Evolutionary conservation across 2,329 filamentous ascomycete genomes (phyloP).

Genomic region (Neobulgaria alba): DNA sequence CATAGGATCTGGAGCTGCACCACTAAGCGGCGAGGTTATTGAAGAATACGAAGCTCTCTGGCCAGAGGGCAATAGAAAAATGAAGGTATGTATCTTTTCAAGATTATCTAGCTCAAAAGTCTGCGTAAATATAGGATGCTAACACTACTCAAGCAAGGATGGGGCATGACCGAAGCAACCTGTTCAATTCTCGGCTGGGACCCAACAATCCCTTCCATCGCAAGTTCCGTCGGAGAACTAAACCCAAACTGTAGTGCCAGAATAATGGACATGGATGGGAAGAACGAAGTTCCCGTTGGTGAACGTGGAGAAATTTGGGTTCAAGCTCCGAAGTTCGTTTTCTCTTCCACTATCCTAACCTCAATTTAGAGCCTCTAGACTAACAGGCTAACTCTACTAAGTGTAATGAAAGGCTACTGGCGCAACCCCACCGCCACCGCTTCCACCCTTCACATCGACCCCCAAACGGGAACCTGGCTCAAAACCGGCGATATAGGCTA

Average conservation of each 20-base stretch:
- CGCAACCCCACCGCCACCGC: constrained; percentile 62
- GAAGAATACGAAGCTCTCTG: constrained; percentile 61
- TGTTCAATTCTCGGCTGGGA: constrained; percentile 62
- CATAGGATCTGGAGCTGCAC: constrained; percentile 79
- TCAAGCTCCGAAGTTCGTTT: constrained; percentile 40
- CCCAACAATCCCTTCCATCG: too few relatives aligned
- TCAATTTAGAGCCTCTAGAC: too few relatives aligned
- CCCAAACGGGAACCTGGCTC: too few relatives aligned
- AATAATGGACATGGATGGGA: constrained; percentile 41
- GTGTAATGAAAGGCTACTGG: constrained; percentile 47
- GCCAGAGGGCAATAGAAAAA: too few relatives aligned
- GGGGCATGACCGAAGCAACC: constrained; percentile 82
- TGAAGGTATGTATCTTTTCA: too few relatives aligned
- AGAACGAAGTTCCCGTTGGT: constrained; percentile 34
- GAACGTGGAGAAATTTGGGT: constrained; percentile 64
- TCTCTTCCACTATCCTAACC: too few relatives aligned
- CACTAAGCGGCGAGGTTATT: constrained; percentile 70
- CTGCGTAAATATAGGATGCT: constrained; percentile 59
- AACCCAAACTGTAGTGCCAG: constrained; percentile 61
- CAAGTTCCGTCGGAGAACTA: too few relatives aligned
- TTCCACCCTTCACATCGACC: too few relatives aligned
- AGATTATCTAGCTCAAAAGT: too few relatives aligned
- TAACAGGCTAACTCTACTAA: constrained; percentile 5
- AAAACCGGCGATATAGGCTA: constrained; percentile 45
- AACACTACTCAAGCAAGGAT: too few relatives aligned